Percentiles rank a stretch among this genome's conserved stretches.
Evolutionary conservation across 108 stramenopile species (phyloP).

Genomic region (Nitzschia sp.): DNA sequence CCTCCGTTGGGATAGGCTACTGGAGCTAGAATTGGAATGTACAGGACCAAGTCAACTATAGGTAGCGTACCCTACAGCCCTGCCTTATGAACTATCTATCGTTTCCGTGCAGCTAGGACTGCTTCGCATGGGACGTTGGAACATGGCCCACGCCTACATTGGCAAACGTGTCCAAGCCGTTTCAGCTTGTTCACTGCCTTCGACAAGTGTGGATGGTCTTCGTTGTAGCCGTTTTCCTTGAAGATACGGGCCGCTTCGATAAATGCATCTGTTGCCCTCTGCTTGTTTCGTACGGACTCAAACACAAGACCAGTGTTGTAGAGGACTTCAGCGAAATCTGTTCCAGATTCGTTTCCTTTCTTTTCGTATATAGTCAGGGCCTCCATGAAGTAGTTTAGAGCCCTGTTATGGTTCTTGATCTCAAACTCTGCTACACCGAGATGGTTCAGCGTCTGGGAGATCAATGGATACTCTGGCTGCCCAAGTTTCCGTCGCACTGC

Average conservation of each 20-base stretch:
- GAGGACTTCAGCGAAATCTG: slow-evolving; percentile 52
- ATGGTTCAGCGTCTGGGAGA: slow-evolving; percentile 50
- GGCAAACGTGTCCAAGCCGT: slow-evolving; percentile 17
- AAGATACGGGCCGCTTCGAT: slow-evolving; percentile 50
- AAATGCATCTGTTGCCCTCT: slow-evolving; percentile 49
- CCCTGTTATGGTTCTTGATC: slow-evolving; percentile 45
- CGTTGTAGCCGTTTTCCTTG: slow-evolving; percentile 42
- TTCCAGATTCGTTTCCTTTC: slow-evolving; percentile 23
- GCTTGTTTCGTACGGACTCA: slow-evolving; percentile 41
- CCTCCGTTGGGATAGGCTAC: no score
- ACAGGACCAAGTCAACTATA: no score
- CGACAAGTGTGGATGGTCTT: slow-evolving; percentile 37
- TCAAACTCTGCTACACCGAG: slow-evolving; percentile 55
- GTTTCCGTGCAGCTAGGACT: not conserved
- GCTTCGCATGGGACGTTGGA: not conserved
- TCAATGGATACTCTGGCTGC: slow-evolving; percentile 48
- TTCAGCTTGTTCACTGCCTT: slow-evolving; percentile 41
- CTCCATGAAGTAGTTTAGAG: slow-evolving; percentile 59
- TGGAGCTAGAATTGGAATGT: no score
- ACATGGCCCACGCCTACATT: not conserved
- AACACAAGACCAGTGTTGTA: slow-evolving; percentile 58
- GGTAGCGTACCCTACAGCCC: no score
- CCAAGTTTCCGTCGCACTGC: slow-evolving; percentile 54
- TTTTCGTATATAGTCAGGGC: slow-evolving; percentile 54
- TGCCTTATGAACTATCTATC: not conserved